Conservation (phyloP, 2,329 filamentous ascomycete genomes). For the Aureobasidium sp. region DNA sequence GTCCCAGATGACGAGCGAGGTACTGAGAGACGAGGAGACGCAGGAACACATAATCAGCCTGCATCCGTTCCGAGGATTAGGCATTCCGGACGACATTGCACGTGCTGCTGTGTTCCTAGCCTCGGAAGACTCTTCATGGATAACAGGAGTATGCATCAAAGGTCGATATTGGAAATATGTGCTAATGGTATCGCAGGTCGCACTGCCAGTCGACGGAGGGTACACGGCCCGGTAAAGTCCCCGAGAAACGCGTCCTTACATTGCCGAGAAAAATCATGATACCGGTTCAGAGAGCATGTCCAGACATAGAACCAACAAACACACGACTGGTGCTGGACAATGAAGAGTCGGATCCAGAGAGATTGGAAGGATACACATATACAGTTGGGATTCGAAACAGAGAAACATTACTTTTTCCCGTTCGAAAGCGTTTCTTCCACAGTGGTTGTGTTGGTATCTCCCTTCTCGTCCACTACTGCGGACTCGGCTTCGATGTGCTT, state of each 20-base stretch:
- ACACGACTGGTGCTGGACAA: not conserved
- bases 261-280: not conserved
- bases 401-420: not conserved
- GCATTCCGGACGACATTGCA: constrained; percentile 19
- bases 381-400: constrained; percentile 10
- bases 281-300: not conserved
- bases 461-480: constrained; percentile 20
- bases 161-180: not conserved
- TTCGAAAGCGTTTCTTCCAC: not conserved
- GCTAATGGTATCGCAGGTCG: constrained; percentile 4
- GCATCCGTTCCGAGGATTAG: constrained; percentile 31
- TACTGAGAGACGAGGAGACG: constrained; percentile 26
- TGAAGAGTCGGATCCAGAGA: not conserved
- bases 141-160: constrained; percentile 17
- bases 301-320: not conserved
- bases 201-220: constrained; percentile 14
- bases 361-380: not conserved
- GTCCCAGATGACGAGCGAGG: constrained; percentile 10
- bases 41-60: constrained; percentile 23
- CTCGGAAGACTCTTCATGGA: constrained; percentile 20
- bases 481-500: constrained; percentile 35
- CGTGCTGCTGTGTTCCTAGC: constrained; percentile 21
- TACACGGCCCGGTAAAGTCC: constrained; percentile 10
- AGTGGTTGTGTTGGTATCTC: not conserved
- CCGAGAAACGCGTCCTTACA: not conserved